Evolutionary conservation across 202 grass and related monocot species (phyloP), one percentile per base, ranked within the genome.

Genomic region (Panicum virgatum): DNA sequence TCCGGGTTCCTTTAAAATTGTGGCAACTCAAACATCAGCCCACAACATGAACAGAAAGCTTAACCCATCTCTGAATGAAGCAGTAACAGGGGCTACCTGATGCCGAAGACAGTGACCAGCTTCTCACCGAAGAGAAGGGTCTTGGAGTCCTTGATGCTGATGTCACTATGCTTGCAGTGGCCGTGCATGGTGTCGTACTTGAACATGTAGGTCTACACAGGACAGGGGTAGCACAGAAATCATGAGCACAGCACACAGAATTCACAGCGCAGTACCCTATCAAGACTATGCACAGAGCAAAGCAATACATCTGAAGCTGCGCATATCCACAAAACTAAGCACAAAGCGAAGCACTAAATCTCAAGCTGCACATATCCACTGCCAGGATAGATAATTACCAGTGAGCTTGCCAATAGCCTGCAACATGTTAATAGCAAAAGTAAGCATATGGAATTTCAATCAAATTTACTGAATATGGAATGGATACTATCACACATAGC

Each of bases 361-460:
- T 19, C 13, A 46, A 46, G 39, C 20, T 13, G 63, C n/a, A n/a
- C 10, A 44, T 16, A 69, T 12, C 22, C 8, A 29, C 66, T 10
- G 23, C 5, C 43, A 29, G 13, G 26, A 9, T 14, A 62, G 47
- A 14, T 14, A 62, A 34, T n/a, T 6, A 34, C 29, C 60, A 0
- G 94, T 97, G n/a, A 97, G 84, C 71, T 97, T 97, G 54, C 94
- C 94, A 2, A 94, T 92, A 80, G 94, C 92, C 94, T 94, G 75
- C 52, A 72, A 30, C 1, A 0, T 7, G 75, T 53, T 12, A 32
- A 67, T 26, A 18, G 9, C 27, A 34, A 62, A 62, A 29, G 12
- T n/a, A 14, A 11, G 15, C 1, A 15, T 22, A 7, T 1, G 77
- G 14, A 18, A 75, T 45, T 30, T 0, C 5, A 66, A 69, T 1